phyloP scores from a whole-genome alignment of 805 yeast genomes.

The Lipomyces yamadae region DNA sequence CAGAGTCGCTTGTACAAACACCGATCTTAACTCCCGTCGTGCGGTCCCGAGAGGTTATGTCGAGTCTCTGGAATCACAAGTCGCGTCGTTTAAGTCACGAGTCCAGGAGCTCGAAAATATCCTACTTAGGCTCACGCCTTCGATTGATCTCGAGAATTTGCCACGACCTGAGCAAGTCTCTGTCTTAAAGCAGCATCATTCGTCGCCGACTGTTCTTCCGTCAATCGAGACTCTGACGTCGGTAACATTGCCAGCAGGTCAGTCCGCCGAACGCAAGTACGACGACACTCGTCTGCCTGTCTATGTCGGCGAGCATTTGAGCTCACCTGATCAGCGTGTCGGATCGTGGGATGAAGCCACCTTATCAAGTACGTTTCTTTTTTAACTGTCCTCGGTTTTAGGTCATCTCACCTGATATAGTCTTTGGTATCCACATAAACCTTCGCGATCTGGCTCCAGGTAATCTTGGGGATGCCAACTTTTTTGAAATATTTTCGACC shows the following conservation, averaged over 20 bases:
- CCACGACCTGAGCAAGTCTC: conserved; percentile 18
- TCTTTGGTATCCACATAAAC: conserved; percentile 26
- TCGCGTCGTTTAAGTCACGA: conserved; percentile 15
- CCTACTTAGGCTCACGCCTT: conserved; percentile 17
- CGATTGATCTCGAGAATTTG: conserved; percentile 19
- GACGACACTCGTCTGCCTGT: conserved; percentile 26
- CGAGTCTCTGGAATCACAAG: conserved; percentile 30
- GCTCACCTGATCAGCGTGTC: conserved; percentile 8
- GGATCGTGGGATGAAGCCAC: conserved; percentile 34
- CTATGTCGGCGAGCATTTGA: conserved; percentile 21
- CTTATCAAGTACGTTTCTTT: conserved; percentile 21
- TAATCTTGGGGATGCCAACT: conserved; percentile 21
- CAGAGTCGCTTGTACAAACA: conserved; percentile 36
- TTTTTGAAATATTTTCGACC: conserved; percentile 17
- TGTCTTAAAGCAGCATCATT: neutral
- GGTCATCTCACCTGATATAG: neutral
- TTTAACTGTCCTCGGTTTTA: neutral
- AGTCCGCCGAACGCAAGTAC: conserved; percentile 11
- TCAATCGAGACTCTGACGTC: conserved; percentile 32
- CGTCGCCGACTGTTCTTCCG: conserved; percentile 21
- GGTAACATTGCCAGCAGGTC: conserved; percentile 5
- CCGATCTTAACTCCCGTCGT: conserved; percentile 35
- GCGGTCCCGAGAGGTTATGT: conserved; percentile 37
- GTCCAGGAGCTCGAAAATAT: conserved; percentile 22
- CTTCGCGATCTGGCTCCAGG: conserved; percentile 31